These are phyloP conservation scores for Letharia lupina DNA, from an alignment of 495 filamentous ascomycete species.

Conservation along the genomic window DNA sequence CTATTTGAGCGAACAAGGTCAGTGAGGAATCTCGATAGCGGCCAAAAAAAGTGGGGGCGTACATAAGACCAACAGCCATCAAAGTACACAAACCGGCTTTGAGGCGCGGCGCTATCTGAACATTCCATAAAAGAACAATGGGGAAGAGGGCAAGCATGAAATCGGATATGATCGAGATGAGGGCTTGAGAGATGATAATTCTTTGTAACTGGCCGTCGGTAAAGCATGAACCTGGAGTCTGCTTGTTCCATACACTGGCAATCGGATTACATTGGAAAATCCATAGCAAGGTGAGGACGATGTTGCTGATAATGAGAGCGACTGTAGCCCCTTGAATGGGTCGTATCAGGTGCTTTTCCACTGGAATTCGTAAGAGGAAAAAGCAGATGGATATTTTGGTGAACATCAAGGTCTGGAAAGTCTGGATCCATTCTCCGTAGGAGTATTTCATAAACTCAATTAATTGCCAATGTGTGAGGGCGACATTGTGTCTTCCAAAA, in stretches of 20 bases:
- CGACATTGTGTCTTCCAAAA: constrained; percentile 15
- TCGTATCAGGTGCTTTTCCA: constrained; percentile 15
- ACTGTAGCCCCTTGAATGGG: constrained; percentile 15
- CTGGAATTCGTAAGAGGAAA: constrained; percentile 20
- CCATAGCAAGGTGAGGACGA: constrained; percentile 19
- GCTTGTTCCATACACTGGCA: constrained; percentile 17
- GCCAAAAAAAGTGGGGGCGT: background rate
- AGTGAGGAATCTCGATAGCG: background rate
- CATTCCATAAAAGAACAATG: constrained; percentile 31
- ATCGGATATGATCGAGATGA: constrained; percentile 28
- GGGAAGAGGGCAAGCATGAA: constrained; percentile 32
- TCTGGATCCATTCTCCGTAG: constrained; percentile 23
- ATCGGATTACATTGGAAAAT: constrained; percentile 21
- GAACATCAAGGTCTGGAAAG: constrained; percentile 23
- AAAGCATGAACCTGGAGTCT: constrained; percentile 20
- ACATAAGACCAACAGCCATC: constrained; percentile 36
- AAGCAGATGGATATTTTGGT: constrained; percentile 26
- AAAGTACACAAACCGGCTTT: constrained; percentile 33
- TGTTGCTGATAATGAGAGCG: constrained; percentile 17
- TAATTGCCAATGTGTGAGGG: constrained; percentile 13
- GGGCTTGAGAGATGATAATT: constrained; percentile 24
- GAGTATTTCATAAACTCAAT: constrained; percentile 17
- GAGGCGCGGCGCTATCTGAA: constrained; percentile 25
- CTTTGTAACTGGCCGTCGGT: constrained; percentile 20
- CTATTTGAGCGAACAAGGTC: background rate